Base-by-base conservation (phyloP, 208 protist species). In the Baffinella frigidus region DNA sequence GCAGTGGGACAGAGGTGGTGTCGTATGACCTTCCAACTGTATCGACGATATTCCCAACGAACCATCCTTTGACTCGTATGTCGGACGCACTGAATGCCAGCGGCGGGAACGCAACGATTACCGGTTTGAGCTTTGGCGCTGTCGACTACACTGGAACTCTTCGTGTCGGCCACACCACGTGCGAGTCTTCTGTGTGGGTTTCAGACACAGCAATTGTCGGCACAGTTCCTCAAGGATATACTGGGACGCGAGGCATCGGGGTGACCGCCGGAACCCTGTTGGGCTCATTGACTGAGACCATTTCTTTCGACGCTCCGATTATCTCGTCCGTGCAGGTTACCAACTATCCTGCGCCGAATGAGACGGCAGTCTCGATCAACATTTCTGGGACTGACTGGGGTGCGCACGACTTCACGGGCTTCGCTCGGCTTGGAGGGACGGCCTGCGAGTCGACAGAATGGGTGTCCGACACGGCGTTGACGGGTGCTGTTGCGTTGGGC, bases 401-500 rank as follows among this genome's bases (percentile, higher is more conserved):
- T n/a, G n/a, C n/a, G n/a, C n/a, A n/a, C n/a, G n/a, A n/a, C n/a
- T n/a, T n/a, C n/a, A n/a, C n/a, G n/a, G n/a, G n/a, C n/a, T n/a
- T n/a, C n/a, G n/a, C n/a, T n/a, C n/a, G n/a, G n/a, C n/a, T n/a
- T n/a, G n/a, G n/a, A n/a, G n/a, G n/a, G n/a, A n/a, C n/a, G n/a
- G n/a, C n/a, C n/a, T 87, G 77, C 77, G 77, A 87, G 77, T 30
- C 41, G 77, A 87, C 77, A 5, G 77, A 45, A 27, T 87, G 77
- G 77, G 77, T 17, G 36, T 87, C 77, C 39, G 77, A 87, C 39
- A 87, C 77, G 44, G 27, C 14, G 27, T 30, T 87, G 77, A 0
- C 33, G 77, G 45, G 77, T 35, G 14, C 45, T 5, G 36, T 43
- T 14, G 77, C 33, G 38, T 20, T 45, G 30, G 77, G 77, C 5